Evolutionary conservation across 1,284 basidiomycete species (phyloP), one percentile per base, ranked within the genome.

Genomic region (Tylopilus orsonianus): DNA sequence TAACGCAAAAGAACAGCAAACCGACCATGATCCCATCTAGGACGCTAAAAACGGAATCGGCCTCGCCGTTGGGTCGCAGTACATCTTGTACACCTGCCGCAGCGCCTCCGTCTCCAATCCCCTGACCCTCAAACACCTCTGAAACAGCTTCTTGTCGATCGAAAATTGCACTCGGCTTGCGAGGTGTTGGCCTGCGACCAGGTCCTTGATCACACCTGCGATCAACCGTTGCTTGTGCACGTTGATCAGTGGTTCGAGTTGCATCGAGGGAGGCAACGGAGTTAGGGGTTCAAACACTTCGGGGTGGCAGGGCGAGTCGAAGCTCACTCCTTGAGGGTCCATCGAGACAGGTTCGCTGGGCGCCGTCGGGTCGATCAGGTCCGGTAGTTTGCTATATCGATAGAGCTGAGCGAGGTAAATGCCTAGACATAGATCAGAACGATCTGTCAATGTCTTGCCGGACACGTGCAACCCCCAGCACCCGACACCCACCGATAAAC

Each of bases 151-250:
- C 68, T 83, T 82, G 62, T 90, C 86, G 19, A 87, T 70, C 35
- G 82, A 77, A 55, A 80, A 87, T 36, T 85, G 79, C 34, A 86
- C 76, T 48, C 80, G 77, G 49, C 81, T 81, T 2, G 90, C 86
- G 10, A 91, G 75, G 56, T 92, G 87, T 62, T 93, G 90, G 7
- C 87, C 88, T 7, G 82, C 80, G 12, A 91, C 84, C 41, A 93
- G 72, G 10, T 79, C 76, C 62, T 89, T 88, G 61, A 92, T 85
- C 26, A 88, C 81, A 8, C 77, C 77, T 6, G 91, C 88, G 44
- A 90, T 86, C 54, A 83, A 69, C 23, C 91, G 81, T 62, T 92
- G 88, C 68, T 93, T 93, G 67, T 93, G 88, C 4, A 93, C 81
- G 64, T 93, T 93, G 69, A 93, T 87, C 47, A 93, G 71, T 2